Base-by-base conservation (phyloP, 2,329 filamentous ascomycete genomes). In the Penicillium carneum region DNA sequence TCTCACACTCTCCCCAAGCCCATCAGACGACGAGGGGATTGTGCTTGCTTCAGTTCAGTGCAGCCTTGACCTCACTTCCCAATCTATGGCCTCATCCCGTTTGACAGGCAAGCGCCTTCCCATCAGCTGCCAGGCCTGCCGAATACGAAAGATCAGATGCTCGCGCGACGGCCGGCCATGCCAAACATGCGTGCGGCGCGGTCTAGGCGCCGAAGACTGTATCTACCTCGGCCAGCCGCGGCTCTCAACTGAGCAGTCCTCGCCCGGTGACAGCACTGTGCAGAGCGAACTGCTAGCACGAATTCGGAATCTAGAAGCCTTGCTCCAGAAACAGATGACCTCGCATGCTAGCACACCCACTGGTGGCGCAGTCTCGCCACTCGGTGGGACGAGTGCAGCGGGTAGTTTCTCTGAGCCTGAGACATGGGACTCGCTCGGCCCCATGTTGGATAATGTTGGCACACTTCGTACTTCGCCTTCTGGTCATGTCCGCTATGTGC, bases 101-200 rank as follows among this genome's bases (percentile, higher is more conserved):
- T 68, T 72, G 23, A 61, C 69, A 8, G 72, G 73, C 45, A 77
- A 76, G 58, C 72, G 76, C 10, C 69, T 78, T 26, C 77, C 77
- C 11, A 74, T 79, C 42, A 78, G 74, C 56, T 80, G 77, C 43
- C 76, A 79, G 60, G 76, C 78, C 39, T 80, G 77, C 62, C 74
- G 77, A 47, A 73, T 71, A 11, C 68, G 77, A 48, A 80, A 80
- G 56, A 79, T 80, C 43, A 71, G 74, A 29, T 80, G 77, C 61
- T 72, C 75, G 26, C 77, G 77, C 26, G 75, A 77, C 62, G 71
- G 71, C n/a, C 69, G 72, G 14, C 77, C 77, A 23, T 80, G 77
- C 46, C 72, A 78, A 42, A 78, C 76, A 3, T 80, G 77, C 66
- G 69, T 77, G 10, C 72, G 74, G 16, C 74, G 77, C 26, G 77